A percentile compares a stretch with the other conserved stretches of the same genome.
These are phyloP conservation scores for Sextonia rubra DNA, from an alignment of 164 flowering plant genomes.

Conservation along the genomic window DNA sequence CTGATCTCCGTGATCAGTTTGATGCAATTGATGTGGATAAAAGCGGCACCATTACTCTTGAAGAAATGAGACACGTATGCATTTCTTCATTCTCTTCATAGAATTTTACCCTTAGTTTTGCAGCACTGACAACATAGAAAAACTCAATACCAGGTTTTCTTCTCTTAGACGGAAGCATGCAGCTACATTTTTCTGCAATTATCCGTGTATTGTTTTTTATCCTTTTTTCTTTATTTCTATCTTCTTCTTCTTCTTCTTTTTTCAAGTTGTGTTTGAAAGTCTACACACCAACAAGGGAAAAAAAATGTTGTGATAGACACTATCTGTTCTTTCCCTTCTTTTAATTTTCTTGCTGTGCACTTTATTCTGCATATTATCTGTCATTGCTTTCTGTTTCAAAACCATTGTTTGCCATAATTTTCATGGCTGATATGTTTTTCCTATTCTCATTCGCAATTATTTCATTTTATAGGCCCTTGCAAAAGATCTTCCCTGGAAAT, in stretches of 20 bases:
- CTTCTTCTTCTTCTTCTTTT: too few species aligned
- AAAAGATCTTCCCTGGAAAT: slow-evolving; percentile 93
- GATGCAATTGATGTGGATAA: slow-evolving; percentile 95
- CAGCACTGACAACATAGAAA: not conserved
- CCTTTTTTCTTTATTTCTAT: too few species aligned
- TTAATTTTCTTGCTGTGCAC: not conserved
- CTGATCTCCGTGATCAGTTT: slow-evolving; percentile 86
- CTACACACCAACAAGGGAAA: not conserved
- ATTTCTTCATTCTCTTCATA: not conserved
- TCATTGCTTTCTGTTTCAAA: not conserved
- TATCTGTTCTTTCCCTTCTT: not conserved
- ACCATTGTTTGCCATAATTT: not conserved
- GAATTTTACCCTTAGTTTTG: not conserved
- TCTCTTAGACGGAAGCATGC: too few species aligned
- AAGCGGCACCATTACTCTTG: slow-evolving; percentile 94
- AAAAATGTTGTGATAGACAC: not conserved
- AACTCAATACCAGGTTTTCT: not conserved
- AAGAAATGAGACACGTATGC: slow-evolving; percentile 93
- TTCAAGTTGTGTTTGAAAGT: not conserved
- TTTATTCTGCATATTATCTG: not conserved
- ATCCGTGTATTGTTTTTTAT: too few species aligned
- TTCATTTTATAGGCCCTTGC: slow-evolving; percentile 74
- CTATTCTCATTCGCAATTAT: not conserved
- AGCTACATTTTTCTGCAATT: too few species aligned
- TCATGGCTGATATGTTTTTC: not conserved